A percentile compares a stretch with the other conserved stretches of the same genome.
Conservation (phyloP, 139 green algal species). For the Pleodorina starrii region DNA sequence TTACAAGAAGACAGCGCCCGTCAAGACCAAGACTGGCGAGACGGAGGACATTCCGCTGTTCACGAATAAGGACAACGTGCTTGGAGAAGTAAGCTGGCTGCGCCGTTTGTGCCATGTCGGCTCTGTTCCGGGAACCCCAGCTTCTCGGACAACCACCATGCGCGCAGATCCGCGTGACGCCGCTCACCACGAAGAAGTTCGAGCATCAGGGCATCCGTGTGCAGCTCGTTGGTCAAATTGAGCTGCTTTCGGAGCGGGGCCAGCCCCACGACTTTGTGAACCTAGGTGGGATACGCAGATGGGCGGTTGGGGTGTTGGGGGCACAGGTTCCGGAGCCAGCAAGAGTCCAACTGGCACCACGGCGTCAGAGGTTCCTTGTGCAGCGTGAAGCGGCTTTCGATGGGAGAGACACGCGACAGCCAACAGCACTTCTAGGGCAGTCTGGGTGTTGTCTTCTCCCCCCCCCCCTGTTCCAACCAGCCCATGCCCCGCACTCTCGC, state of each 20-base stretch:
- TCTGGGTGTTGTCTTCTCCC: no score
- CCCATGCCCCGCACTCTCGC: no score
- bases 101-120: not conserved
- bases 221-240: constrained; percentile 97
- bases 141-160: not conserved
- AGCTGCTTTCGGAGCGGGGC: constrained; percentile 91
- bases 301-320: no score
- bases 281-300: constrained; percentile 78
- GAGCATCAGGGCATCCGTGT: constrained; percentile 97
- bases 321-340: no score
- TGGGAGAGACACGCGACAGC: no score
- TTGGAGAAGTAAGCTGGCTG: constrained; percentile 74
- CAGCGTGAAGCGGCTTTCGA: no score
- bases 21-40: constrained; percentile 67
- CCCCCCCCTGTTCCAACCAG: no score
- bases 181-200: constrained; percentile 86
- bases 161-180: constrained; percentile 60
- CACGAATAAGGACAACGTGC: constrained; percentile 80
- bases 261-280: constrained; percentile 92
- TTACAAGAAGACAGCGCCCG: constrained; percentile 65
- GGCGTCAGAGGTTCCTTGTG: no score
- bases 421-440: no score
- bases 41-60: constrained; percentile 86
- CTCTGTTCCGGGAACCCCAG: not conserved
- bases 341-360: no score